Evolutionary conservation across 2,329 filamentous ascomycete genomes (phyloP).

Genomic region (Sarocladium brachiariae): DNA sequence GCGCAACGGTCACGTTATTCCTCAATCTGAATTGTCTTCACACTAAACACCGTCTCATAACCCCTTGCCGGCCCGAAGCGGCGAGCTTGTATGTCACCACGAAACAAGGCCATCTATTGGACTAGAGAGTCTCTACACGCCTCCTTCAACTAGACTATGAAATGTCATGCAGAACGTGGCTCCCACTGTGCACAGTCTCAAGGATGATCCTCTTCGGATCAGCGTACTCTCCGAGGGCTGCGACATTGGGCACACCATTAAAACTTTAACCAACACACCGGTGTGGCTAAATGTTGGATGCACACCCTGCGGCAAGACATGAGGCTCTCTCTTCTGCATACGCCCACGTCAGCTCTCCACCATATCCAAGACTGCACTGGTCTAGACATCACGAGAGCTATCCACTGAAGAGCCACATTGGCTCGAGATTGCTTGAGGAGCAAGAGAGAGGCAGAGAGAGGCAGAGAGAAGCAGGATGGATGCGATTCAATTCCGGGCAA

Average conservation of each 20-base stretch:
- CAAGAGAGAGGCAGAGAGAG: neutral
- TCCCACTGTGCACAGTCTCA: neutral
- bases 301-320: neutral
- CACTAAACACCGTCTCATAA: conserved; percentile 1
- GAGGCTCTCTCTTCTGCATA: neutral
- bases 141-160: too few relatives aligned
- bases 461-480: too few relatives aligned
- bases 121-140: too few relatives aligned
- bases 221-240: neutral
- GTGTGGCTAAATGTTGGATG: neutral
- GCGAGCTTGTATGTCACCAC: too few relatives aligned
- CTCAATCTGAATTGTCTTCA: neutral
- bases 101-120: too few relatives aligned
- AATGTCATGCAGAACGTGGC: neutral
- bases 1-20: conserved; percentile 5
- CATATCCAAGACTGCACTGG: too few relatives aligned
- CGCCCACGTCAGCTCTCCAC: neutral
- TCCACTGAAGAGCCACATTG: too few relatives aligned
- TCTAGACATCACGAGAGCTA: too few relatives aligned
- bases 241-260: neutral
- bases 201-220: neutral
- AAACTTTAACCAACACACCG: neutral
- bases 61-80: neutral
- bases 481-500: neutral
- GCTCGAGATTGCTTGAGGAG: too few relatives aligned